Evolutionary conservation across 108 stramenopile genomes (phyloP).

Genomic region (Skeletonema menzelii): DNA sequence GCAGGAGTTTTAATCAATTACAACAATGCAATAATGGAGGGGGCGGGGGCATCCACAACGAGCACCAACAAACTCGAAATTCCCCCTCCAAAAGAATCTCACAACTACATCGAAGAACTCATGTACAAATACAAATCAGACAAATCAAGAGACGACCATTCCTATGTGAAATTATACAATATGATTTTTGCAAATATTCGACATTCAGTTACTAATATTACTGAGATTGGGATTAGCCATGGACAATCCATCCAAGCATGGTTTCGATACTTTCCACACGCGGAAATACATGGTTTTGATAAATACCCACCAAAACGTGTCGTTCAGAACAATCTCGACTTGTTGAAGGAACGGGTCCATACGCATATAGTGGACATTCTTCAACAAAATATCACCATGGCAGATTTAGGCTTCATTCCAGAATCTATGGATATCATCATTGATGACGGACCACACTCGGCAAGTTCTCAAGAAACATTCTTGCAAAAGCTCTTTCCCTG

Average conservation of each 20-base stretch:
- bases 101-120: slow-evolving; percentile 19
- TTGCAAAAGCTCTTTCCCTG: slow-evolving; percentile 20
- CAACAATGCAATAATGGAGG: too few species aligned
- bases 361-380: slow-evolving; percentile 16
- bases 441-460: slow-evolving; percentile 27
- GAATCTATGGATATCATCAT: slow-evolving; percentile 29
- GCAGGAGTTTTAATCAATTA: too few species aligned
- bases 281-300: slow-evolving; percentile 39
- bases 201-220: slow-evolving; percentile 24
- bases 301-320: neutral
- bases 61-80: too few species aligned
- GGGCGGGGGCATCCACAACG: too few species aligned
- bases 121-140: slow-evolving; percentile 40
- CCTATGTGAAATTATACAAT: slow-evolving; percentile 27
- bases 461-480: slow-evolving; percentile 12
- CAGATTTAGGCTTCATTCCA: slow-evolving; percentile 13
- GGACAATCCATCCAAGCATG: slow-evolving; percentile 31
- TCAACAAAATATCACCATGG: neutral
- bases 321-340: slow-evolving; percentile 14
- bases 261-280: slow-evolving; percentile 29
- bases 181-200: slow-evolving; percentile 20
- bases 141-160: slow-evolving; percentile 38
- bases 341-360: slow-evolving; percentile 8
- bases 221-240: slow-evolving; percentile 22
- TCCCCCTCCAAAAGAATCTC: neutral